Percentiles rank a stretch among this genome's conserved stretches.
Conservation (phyloP, 495 filamentous ascomycete species). For the Halenospora varia region DNA sequence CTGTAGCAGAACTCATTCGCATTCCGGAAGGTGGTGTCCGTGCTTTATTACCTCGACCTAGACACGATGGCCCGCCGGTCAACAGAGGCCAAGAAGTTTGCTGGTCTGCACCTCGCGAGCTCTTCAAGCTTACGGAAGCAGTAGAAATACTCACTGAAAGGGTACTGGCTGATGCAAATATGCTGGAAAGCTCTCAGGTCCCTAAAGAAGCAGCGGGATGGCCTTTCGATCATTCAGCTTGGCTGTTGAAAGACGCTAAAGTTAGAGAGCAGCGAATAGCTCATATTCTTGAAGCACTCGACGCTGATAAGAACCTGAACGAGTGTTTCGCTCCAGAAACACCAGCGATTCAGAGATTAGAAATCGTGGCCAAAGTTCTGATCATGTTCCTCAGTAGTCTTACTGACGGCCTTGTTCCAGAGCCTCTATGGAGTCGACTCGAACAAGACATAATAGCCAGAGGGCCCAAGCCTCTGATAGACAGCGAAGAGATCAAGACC, state of each 20-base stretch:
- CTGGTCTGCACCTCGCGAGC: conserved; percentile 73
- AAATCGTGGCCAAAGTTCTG: conserved; percentile 64
- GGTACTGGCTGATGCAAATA: conserved; percentile 76
- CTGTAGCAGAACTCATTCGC: conserved; percentile 75
- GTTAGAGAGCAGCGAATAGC: conserved; percentile 23
- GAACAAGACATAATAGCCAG: conserved; percentile 50
- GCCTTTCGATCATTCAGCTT: conserved; percentile 62
- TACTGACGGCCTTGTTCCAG: conserved; percentile 69
- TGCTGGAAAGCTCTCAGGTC: conserved; percentile 57
- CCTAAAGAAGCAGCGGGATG: conserved; percentile 52
- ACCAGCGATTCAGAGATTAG: conserved; percentile 59
- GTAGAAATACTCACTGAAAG: conserved; percentile 73
- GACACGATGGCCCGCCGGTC: conserved; percentile 9
- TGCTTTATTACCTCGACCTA: conserved; percentile 12
- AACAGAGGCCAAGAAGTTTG: conserved; percentile 36
- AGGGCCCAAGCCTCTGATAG: conserved; percentile 43
- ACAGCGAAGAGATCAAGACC: conserved; percentile 60
- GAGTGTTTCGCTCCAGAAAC: conserved; percentile 55
- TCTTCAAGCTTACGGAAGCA: conserved; percentile 82
- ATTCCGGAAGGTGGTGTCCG: conserved; percentile 62
- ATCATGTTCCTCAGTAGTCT: conserved; percentile 67
- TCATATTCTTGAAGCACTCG: conserved; percentile 60
- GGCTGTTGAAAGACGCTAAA: conserved; percentile 24
- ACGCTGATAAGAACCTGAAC: conserved; percentile 56
- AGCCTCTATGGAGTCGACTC: conserved; percentile 63